These are phyloP conservation scores for Fusarium anthophilum DNA, from an alignment of 2,329 filamentous ascomycete species.

Conservation along the genomic window DNA sequence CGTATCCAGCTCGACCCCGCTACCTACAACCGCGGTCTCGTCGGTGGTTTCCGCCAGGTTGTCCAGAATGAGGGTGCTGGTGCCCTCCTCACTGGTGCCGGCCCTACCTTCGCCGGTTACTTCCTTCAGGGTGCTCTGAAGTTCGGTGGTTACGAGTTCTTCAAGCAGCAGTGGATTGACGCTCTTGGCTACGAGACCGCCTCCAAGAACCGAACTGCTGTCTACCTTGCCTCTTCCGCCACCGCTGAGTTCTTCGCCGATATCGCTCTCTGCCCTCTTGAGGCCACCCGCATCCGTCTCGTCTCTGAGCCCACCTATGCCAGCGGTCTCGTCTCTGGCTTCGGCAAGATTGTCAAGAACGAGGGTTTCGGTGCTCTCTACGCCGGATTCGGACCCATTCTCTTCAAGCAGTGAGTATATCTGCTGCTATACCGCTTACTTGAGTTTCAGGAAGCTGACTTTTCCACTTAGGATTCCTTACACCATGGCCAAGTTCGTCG, in stretches of 20 bases:
- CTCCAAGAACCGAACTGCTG: slow-evolving; percentile 79
- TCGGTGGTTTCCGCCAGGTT: slow-evolving; percentile 88
- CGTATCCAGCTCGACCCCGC: slow-evolving; percentile 91
- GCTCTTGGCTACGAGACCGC: slow-evolving; percentile 79
- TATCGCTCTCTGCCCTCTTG: slow-evolving; percentile 88
- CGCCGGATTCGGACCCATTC: slow-evolving; percentile 87
- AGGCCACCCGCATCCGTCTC: slow-evolving; percentile 93
- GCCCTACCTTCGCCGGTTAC: slow-evolving; percentile 88
- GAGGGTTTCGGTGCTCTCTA: slow-evolving; percentile 91
- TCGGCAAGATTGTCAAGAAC: slow-evolving; percentile 82
- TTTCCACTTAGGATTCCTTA: slow-evolving; percentile 75
- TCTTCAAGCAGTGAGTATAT: slow-evolving; percentile 64
- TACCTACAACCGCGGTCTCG: slow-evolving; percentile 88
- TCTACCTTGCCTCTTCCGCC: slow-evolving; percentile 79
- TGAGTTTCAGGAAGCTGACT: slow-evolving; percentile 29
- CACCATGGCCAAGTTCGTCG: slow-evolving; percentile 96
- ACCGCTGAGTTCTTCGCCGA: slow-evolving; percentile 76
- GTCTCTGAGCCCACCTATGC: slow-evolving; percentile 89
- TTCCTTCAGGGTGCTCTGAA: slow-evolving; percentile 95
- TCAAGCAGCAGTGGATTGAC: slow-evolving; percentile 93
- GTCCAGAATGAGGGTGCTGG: slow-evolving; percentile 84
- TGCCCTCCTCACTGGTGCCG: slow-evolving; percentile 85
- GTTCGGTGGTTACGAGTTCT: slow-evolving; percentile 95
- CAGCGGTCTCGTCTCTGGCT: slow-evolving; percentile 79
- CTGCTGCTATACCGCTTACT: neutral